phyloP scores from a whole-genome alignment of 1,284 basidiomycete genomes.

The Microbotryomycetes sp. region DNA sequence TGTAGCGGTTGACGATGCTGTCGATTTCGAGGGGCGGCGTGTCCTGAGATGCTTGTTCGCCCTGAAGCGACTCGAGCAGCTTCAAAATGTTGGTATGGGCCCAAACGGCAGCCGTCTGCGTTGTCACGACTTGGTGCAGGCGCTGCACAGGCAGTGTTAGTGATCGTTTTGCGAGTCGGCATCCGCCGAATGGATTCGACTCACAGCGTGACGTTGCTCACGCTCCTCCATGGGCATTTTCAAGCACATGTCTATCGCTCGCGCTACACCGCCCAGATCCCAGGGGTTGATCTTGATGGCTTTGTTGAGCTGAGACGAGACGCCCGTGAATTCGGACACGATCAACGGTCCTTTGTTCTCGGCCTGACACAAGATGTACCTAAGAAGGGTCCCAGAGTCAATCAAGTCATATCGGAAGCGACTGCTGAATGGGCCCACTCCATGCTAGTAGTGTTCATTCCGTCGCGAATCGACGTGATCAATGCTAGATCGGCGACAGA shows the following conservation, averaged over 20 bases:
- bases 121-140: constrained; percentile 78
- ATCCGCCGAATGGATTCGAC: not conserved
- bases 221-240: constrained; percentile 75
- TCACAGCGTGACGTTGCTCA: constrained; percentile 58
- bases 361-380: constrained; percentile 88
- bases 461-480: constrained; percentile 91
- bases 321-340: constrained; percentile 96
- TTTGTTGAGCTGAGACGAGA: constrained; percentile 74
- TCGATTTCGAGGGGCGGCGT: constrained; percentile 75
- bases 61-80: constrained; percentile 72
- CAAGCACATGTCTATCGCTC: constrained; percentile 86
- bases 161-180: not conserved
- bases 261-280: constrained; percentile 85
- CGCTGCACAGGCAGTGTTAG: constrained; percentile 32
- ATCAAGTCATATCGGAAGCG: not conserved
- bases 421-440: not conserved
- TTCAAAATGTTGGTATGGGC: constrained; percentile 82
- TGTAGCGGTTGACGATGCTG: constrained; percentile 59
- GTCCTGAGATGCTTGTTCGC: constrained; percentile 71
- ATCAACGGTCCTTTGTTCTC: constrained; percentile 75
- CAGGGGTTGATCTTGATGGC: constrained; percentile 81
- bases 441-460: constrained; percentile 85
- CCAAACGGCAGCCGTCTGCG: constrained; percentile 94
- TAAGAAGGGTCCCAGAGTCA: constrained; percentile 60
- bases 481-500: constrained; percentile 90